phyloP scores from a whole-genome alignment of 208 protist species.

The Leishmania tarentolae region DNA sequence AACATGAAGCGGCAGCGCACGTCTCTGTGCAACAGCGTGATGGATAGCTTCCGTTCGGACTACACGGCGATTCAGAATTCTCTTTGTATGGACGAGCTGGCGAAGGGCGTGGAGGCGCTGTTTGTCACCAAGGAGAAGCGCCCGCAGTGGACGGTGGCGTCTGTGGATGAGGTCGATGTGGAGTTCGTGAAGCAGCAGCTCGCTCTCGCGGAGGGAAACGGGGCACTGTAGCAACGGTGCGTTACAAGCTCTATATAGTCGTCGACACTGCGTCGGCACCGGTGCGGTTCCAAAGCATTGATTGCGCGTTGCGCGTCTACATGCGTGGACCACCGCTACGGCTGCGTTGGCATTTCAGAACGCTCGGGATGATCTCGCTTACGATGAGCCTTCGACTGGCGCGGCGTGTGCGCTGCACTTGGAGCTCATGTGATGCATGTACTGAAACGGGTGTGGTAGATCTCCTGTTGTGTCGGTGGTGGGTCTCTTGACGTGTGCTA shows the following conservation, averaged over 20 bases:
- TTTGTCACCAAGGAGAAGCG: constrained; percentile 45
- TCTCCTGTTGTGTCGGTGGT: neutral
- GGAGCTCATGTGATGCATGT: neutral
- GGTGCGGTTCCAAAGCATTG: too few relatives aligned
- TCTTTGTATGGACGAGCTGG: constrained; percentile 34
- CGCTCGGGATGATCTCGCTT: too few relatives aligned
- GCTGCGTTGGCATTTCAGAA: too few relatives aligned
- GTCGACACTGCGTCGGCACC: too few relatives aligned
- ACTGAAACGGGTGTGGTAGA: neutral
- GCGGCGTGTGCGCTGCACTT: too few relatives aligned
- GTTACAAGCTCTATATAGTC: too few relatives aligned
- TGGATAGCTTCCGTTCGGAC: constrained; percentile 29
- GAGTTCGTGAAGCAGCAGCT: constrained; percentile 6
- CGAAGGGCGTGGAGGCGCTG: constrained; percentile 42
- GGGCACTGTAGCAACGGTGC: too few relatives aligned
- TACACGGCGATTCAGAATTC: constrained; percentile 32
- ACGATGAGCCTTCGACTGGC: too few relatives aligned
- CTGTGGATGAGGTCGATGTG: constrained; percentile 37
- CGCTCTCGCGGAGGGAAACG: neutral
- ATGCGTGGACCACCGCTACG: too few relatives aligned
- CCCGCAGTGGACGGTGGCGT: constrained; percentile 46
- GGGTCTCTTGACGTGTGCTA: neutral
- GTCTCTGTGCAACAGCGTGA: neutral
- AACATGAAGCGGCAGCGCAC: constrained; percentile 30
- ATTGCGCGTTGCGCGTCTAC: too few relatives aligned